Evolutionary conservation across 2,329 filamentous ascomycete genomes (phyloP).

Genomic region (Exophiala alcalophila): DNA sequence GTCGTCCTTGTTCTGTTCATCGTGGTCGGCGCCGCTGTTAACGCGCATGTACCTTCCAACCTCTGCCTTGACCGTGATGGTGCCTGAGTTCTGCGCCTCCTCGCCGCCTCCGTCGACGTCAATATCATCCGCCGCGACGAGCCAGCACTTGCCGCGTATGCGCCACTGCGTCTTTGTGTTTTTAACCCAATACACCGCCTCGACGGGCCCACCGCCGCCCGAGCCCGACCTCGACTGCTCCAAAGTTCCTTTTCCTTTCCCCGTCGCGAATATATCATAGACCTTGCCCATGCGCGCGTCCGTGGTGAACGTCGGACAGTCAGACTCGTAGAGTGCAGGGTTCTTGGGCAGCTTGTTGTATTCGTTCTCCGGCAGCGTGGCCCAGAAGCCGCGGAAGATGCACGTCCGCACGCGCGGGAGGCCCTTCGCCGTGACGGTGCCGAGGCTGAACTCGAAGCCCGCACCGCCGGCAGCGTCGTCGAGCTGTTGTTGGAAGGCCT

Average conservation of each 20-base stretch:
- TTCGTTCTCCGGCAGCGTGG: conserved; percentile 64
- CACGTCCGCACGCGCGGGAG: conserved; percentile 66
- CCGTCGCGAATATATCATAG: conserved; percentile 61
- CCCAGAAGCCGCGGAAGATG: conserved; percentile 83
- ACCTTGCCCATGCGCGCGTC: conserved; percentile 86
- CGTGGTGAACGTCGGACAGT: conserved; percentile 79
- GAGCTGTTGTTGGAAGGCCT: conserved; percentile 50
- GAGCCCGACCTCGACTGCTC: conserved; percentile 46
- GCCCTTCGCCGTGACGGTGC: conserved; percentile 41
- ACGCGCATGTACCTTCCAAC: conserved; percentile 59
- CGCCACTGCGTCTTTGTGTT: conserved; percentile 78
- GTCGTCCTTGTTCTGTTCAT: conserved; percentile 40
- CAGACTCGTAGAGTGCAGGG: conserved; percentile 67
- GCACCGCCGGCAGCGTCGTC: conserved; percentile 37
- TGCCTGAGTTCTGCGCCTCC: conserved; percentile 51
- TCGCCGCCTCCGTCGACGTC: conserved; percentile 51
- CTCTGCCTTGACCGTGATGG: conserved; percentile 58
- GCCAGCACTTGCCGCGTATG: conserved; percentile 69
- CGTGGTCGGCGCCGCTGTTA: conserved; percentile 22
- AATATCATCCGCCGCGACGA: conserved; percentile 73
- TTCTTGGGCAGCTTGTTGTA: conserved; percentile 72
- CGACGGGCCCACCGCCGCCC: conserved; percentile 68
- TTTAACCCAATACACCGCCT: conserved; percentile 78
- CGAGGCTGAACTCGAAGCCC: conserved; percentile 42
- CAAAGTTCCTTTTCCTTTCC: conserved; percentile 46